Evolutionary conservation across 169 alveolate species (phyloP), one percentile per base, ranked within the genome.

Genomic region (Eimeria acervulina): DNA sequence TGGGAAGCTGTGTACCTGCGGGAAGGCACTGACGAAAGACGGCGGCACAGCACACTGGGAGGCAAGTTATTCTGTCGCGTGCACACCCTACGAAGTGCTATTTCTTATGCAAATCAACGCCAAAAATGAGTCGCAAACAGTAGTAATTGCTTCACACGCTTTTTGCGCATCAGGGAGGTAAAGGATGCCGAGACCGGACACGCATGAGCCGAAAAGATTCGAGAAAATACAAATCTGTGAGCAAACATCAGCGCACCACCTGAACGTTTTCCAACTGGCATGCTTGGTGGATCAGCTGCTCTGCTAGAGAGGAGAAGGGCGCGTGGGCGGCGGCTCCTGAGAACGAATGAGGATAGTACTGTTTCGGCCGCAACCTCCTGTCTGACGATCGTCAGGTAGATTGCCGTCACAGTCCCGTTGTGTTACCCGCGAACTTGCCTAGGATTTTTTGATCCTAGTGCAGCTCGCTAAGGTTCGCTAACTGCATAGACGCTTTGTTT

Each of bases 31-130:
- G 38, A 96, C 95, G 40, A 93, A 80, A 63, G 95, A 21, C 33
- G 94, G 92, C 28, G 61, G 78, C 74, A 33, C 97, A 19, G 70
- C 96, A 4, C 95, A 93, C 85, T 96, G 97, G 97, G 97, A 95
- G 95, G 97, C 94, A 89, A 72, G 95, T 23, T 5, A 61, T 26
- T 19, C n/a, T 28, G 66, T 31, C 15, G 33, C 51, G n/a, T 33
- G 28, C 19, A 19, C 19, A 70, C 26, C 21, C 31, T 31, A 36
- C 33, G 31, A n/a, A 51, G n/a, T 78, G 17, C 21, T 40, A 28
- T 8, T 51, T 42, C 7, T 28, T 33, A 13, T 19, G 26, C 36
- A 90, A 13, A n/a, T 33, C 44, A 68, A 78, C 52, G 23, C 42
- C n/a, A 31, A 55, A 40, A 61, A n/a, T 5, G 28, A 42, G 33